A percentile compares a stretch with the other conserved stretches of the same genome.
phyloP scores from a whole-genome alignment of 768 basidiomycete genomes.

The Russula sp. region DNA sequence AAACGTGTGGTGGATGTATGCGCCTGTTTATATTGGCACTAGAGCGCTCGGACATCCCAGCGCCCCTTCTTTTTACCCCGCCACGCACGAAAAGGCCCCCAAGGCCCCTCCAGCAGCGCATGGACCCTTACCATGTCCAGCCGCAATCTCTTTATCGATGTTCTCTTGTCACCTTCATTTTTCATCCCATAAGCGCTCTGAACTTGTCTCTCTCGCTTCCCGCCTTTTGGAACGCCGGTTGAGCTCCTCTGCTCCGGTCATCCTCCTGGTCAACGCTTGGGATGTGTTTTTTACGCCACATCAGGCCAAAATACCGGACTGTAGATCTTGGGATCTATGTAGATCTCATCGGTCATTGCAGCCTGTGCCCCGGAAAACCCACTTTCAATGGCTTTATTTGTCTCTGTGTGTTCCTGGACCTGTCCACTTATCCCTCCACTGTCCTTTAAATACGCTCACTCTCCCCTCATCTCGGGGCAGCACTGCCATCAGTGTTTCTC shows the following conservation, averaged over 20 bases:
- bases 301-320: slow-evolving; percentile 7
- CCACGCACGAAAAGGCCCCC: background rate
- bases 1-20: slow-evolving; percentile 4
- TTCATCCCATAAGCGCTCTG: background rate
- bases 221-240: background rate
- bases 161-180: background rate
- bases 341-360: slow-evolving; percentile 9
- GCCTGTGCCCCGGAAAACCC: slow-evolving; percentile 9
- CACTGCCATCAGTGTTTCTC: slow-evolving; percentile 20
- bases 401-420: slow-evolving; percentile 14
- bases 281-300: slow-evolving; percentile 16
- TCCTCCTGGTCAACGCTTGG: background rate
- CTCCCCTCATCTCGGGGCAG: slow-evolving; percentile 3
- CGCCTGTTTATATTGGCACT: slow-evolving; percentile 4
- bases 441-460: slow-evolving; percentile 12
- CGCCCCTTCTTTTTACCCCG: background rate
- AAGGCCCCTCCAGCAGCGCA: background rate
- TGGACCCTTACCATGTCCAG: background rate
- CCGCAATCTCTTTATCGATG: slow-evolving; percentile 1
- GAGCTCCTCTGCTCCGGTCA: background rate
- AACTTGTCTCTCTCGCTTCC: background rate
- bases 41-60: slow-evolving; percentile 10
- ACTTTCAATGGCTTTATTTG: slow-evolving; percentile 7
- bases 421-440: background rate
- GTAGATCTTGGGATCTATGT: slow-evolving; percentile 9